phyloP scores from a whole-genome alignment of 257 asterid genomes.

The Penstemon newberryi region DNA sequence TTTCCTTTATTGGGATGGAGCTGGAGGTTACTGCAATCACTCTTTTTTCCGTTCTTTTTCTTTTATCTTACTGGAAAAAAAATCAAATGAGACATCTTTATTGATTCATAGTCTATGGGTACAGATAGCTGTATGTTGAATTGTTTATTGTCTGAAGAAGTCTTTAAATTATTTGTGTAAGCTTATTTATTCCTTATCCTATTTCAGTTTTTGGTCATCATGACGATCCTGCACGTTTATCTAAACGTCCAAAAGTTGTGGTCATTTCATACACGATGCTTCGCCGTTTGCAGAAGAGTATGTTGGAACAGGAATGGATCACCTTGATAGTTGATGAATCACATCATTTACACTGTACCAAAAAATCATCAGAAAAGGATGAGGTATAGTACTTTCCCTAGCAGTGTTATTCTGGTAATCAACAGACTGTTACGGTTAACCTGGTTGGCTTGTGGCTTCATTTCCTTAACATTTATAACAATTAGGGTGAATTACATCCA shows the following conservation, averaged over 20 bases:
- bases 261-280: conserved; percentile 90
- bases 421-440: neutral
- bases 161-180: conserved; percentile 16
- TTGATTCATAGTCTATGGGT: conserved; percentile 16
- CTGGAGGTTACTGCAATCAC: conserved; percentile 10
- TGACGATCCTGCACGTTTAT: conserved; percentile 74
- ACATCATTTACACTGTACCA: conserved; percentile 77
- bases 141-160: neutral
- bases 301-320: conserved; percentile 81
- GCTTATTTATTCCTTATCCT: conserved; percentile 24
- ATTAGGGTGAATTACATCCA: too few relatives aligned
- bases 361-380: conserved; percentile 65
- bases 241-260: conserved; percentile 71
- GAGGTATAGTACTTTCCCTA: conserved; percentile 53
- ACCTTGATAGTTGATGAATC: conserved; percentile 90
- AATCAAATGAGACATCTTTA: neutral
- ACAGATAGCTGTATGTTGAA: neutral
- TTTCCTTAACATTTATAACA: too few relatives aligned
- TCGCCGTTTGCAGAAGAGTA: conserved; percentile 68
- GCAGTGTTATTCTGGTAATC: neutral
- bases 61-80: neutral
- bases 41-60: conserved; percentile 7
- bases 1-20: neutral
- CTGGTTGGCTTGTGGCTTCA: neutral
- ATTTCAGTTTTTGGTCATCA: conserved; percentile 76